phyloP scores from a whole-genome alignment of 441 rosid species.

The Rhodomyrtus psidioides region DNA sequence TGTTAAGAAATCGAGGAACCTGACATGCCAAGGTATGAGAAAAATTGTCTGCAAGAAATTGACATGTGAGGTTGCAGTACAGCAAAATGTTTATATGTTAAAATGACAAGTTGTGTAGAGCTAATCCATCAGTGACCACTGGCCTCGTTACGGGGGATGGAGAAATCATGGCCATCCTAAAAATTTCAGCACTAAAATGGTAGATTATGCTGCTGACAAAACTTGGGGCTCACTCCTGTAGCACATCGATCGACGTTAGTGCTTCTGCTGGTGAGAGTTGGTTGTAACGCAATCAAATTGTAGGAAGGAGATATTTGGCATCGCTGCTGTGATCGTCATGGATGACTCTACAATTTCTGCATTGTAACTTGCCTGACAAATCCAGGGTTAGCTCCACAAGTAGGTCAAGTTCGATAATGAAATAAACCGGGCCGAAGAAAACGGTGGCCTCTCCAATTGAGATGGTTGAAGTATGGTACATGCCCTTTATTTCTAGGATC shows the following conservation, averaged over 20 bases:
- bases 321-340: neutral
- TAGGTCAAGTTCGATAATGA: constrained; percentile 18
- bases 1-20: neutral
- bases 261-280: neutral
- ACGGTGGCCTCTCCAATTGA: constrained; percentile 21
- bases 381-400: constrained; percentile 20
- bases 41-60: neutral
- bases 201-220: neutral
- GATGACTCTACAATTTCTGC: neutral
- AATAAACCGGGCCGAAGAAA: constrained; percentile 17
- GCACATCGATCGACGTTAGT: neutral
- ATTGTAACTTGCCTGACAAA: neutral
- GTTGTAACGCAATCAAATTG: neutral
- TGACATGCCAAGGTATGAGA: neutral
- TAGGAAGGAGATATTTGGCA: neutral
- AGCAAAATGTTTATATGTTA: neutral
- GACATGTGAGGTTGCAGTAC: neutral
- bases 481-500: neutral
- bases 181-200: neutral
- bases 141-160: neutral
- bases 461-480: neutral
- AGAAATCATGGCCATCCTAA: neutral
- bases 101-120: neutral
- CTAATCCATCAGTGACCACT: neutral
- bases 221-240: neutral